phyloP scores from a whole-genome alignment of 768 basidiomycete genomes.

The Leccinum rimulosum region DNA sequence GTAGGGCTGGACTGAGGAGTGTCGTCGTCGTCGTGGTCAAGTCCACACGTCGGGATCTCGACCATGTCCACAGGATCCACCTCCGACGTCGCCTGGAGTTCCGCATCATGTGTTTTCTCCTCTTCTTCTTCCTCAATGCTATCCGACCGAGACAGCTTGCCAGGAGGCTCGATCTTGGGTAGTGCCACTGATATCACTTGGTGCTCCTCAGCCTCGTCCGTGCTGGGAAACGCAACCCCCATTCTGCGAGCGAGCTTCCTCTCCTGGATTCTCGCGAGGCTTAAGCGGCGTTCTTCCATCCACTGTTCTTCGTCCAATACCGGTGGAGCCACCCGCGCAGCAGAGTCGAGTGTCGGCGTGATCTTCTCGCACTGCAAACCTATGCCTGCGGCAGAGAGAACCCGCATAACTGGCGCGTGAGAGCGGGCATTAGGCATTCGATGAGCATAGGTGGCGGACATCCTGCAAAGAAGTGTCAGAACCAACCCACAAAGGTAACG shows the following conservation, averaged over 20 bases:
- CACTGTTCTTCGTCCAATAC: constrained; percentile 31
- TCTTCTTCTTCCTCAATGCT: constrained; percentile 33
- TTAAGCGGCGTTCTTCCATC: constrained; percentile 36
- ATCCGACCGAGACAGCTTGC: constrained; percentile 29
- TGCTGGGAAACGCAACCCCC: constrained; percentile 25
- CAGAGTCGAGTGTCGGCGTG: constrained; percentile 1
- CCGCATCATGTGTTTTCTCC: constrained; percentile 19
- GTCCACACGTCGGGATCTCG: not conserved
- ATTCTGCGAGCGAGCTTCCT: constrained; percentile 33
- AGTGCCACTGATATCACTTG: constrained; percentile 11
- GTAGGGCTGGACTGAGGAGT: constrained; percentile 3
- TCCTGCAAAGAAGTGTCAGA: constrained; percentile 33
- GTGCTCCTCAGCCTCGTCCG: constrained; percentile 9
- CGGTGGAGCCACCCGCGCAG: constrained; percentile 2
- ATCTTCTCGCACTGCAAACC: constrained; percentile 25
- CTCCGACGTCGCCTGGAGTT: not conserved
- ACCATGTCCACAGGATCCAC: not conserved
- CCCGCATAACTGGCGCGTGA: constrained; percentile 70
- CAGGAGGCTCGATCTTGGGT: constrained; percentile 22
- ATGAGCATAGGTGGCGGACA: constrained; percentile 73
- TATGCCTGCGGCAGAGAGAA: constrained; percentile 63
- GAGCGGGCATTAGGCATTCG: constrained; percentile 77
- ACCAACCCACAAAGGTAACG: constrained; percentile 1
- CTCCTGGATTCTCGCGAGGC: constrained; percentile 31
- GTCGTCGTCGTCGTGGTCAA: constrained; percentile 4